Percentiles rank a stretch among this genome's conserved stretches.
Evolutionary conservation across 2,329 filamentous ascomycete species (phyloP).

Genomic region (Neonectria faginata): DNA sequence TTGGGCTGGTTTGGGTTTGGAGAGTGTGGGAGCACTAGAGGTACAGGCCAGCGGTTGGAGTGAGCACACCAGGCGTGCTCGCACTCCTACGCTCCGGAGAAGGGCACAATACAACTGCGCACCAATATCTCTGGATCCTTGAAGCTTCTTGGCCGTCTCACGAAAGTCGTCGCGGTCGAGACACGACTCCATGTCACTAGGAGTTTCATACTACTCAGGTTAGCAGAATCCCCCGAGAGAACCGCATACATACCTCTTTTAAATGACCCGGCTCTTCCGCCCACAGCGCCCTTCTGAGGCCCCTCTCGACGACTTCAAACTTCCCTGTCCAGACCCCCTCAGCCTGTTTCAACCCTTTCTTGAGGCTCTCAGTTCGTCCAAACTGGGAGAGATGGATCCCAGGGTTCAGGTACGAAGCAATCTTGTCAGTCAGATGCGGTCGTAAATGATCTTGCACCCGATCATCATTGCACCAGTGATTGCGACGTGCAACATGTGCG

Average conservation of each 20-base stretch:
- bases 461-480: constrained; percentile 88
- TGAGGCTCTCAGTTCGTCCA: constrained; percentile 78
- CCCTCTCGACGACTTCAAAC: constrained; percentile 78
- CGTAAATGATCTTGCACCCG: constrained; percentile 75
- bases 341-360: constrained; percentile 80
- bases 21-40: constrained; percentile 62
- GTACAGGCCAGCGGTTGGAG: constrained; percentile 83
- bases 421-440: constrained; percentile 73
- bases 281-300: constrained; percentile 80
- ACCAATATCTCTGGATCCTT: constrained; percentile 89
- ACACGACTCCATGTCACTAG: constrained; percentile 74
- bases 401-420: constrained; percentile 75
- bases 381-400: constrained; percentile 77
- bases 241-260: constrained; percentile 60
- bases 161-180: constrained; percentile 80
- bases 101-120: constrained; percentile 92
- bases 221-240: constrained; percentile 26
- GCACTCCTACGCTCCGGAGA: constrained; percentile 83
- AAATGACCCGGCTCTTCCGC: constrained; percentile 73
- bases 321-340: constrained; percentile 74
- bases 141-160: constrained; percentile 73
- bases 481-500: constrained; percentile 80
- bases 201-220: constrained; percentile 62
- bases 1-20: constrained; percentile 52
- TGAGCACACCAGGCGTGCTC: constrained; percentile 88